Base-by-base conservation (phyloP, 495 filamentous ascomycete genomes). In the Penicillium herquei region DNA sequence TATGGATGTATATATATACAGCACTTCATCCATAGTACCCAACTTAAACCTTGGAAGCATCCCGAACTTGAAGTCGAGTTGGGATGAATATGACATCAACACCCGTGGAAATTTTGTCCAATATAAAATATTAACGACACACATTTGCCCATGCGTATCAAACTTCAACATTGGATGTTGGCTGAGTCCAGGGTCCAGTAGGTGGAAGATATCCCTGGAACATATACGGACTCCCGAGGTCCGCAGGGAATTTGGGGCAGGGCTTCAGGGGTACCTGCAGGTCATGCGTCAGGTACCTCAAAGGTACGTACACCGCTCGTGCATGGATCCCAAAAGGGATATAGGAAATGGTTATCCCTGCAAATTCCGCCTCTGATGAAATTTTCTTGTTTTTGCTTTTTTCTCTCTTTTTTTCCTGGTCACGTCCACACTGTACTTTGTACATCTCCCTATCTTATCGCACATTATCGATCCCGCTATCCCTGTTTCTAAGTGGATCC, bases 251-350 rank as follows among this genome's bases (percentile, higher is more conserved):
- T 26, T 26, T n/a, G n/a, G 21, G 17, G 44, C 39, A 16, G 44
- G 44, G 35, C 14, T 33, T 14, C 40, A 40, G 17, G 55, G 55
- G 54, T 58, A 62, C 59, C 59, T 62, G 59, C 59, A 62, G 59
- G 48, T 55, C 43, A 52, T 48, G 48, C 43, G 41, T n/a, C 41
- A 39, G 50, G 46, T 35, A 39, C 46, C 49, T 10, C 14, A 11
- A 18, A 48, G 33, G 33, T 49, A 49, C 31, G 9, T 31, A 34
- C 17, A 7, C 21, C 21, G 21, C 21, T 44, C 7, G 17, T 34
- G 39, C 39, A n/a, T 6, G 37, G 30, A 39, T 17, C 40, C 39
- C 44, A n/a, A n/a, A 40, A 33, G 50, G 39, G 37, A 13, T 54
- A 26, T 11, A n/a, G 47, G 37, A 13, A 9, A 30, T 41, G 31